These are phyloP conservation scores for Sechiopsis laciniata DNA, from an alignment of 306 rosid species.

Conservation along the genomic window DNA sequence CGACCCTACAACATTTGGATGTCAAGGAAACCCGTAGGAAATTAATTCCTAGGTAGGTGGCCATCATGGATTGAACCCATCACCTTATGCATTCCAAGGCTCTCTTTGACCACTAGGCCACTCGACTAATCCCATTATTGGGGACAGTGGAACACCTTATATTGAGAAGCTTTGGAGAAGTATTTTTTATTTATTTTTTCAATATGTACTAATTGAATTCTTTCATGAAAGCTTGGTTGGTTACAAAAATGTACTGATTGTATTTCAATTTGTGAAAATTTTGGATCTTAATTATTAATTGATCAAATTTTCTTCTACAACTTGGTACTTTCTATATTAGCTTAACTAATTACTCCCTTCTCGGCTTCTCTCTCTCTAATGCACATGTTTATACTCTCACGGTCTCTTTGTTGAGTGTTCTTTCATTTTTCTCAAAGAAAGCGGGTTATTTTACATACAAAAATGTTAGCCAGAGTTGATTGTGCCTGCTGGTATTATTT, in stretches of 20 bases:
- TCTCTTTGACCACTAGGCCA: too few species aligned
- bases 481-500: constrained; percentile 9
- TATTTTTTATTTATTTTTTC: not conserved
- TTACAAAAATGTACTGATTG: not conserved
- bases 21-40: too few species aligned
- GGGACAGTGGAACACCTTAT: not conserved
- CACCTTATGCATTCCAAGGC: too few species aligned
- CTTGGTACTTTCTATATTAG: not conserved
- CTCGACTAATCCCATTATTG: too few species aligned
- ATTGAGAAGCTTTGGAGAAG: not conserved
- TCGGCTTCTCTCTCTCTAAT: not conserved
- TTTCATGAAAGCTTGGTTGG: too few species aligned
- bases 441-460: too few species aligned
- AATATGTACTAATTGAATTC: not conserved
- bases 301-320: not conserved
- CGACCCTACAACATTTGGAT: too few species aligned
- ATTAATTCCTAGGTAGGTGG: too few species aligned
- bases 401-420: not conserved
- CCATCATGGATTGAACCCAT: too few species aligned
- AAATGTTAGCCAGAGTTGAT: constrained; percentile 7
- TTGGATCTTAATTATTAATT: not conserved
- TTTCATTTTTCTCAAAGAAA: too few species aligned
- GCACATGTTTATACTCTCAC: not conserved
- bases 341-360: not conserved
- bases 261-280: not conserved